phyloP scores from a whole-genome alignment of 345 rosid genomes.

The Salix udensis region DNA sequence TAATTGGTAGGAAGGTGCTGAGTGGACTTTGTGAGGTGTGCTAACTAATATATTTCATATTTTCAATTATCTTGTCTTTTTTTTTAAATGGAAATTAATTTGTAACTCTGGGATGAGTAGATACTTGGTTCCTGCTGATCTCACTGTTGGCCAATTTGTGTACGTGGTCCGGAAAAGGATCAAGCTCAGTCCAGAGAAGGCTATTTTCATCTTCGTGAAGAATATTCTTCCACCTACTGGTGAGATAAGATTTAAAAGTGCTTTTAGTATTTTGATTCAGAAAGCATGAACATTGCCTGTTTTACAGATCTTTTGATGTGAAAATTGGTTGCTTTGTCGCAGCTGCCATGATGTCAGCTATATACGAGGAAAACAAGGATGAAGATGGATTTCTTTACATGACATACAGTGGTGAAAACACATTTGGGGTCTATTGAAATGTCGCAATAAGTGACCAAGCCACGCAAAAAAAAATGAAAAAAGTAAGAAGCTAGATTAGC shows the following conservation, averaged over 20 bases:
- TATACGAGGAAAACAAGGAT: conserved; percentile 91
- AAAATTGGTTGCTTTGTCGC: conserved; percentile 5
- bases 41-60: neutral
- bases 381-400: conserved; percentile 97
- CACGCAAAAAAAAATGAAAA: neutral
- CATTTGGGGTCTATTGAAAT: conserved; percentile 57
- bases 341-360: conserved; percentile 96
- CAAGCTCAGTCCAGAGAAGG: conserved; percentile 82
- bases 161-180: conserved; percentile 87
- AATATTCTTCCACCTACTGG: conserved; percentile 75
- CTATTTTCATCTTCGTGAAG: conserved; percentile 77
- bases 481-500: conserved; percentile 12
- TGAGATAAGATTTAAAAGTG: conserved; percentile 17
- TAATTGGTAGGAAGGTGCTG: neutral
- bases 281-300: neutral
- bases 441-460: conserved; percentile 18
- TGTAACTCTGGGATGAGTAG: conserved; percentile 26
- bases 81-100: neutral
- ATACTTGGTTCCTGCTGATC: conserved; percentile 81
- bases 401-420: conserved; percentile 98
- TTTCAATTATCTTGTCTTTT: neutral
- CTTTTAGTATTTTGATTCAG: neutral
- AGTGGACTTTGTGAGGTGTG: neutral
- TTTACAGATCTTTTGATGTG: neutral
- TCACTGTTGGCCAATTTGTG: conserved; percentile 79